Evolutionary conservation across 1,284 basidiomycete species (phyloP).

Genomic region (Sanghuangporus sanghuang): DNA sequence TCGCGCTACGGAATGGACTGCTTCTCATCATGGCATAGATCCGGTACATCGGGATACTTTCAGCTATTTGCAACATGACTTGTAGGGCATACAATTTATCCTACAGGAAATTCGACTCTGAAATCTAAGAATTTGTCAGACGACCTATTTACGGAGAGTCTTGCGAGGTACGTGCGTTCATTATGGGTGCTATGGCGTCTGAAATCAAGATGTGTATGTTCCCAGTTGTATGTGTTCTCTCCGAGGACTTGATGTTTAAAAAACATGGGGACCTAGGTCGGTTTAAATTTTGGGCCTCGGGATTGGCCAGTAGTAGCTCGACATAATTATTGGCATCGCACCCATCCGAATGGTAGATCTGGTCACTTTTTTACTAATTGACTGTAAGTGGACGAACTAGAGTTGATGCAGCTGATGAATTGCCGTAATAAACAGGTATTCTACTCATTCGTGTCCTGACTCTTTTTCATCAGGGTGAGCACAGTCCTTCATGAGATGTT

Average conservation of each 20-base stretch:
- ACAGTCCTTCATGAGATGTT: background rate
- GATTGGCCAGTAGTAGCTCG: background rate
- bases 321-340: background rate
- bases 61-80: background rate
- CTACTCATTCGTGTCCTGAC: slow-evolving; percentile 8
- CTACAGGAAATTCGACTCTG: background rate
- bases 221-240: too few species aligned
- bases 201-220: too few species aligned
- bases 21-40: background rate
- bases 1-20: background rate
- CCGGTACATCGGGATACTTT: background rate
- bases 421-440: background rate
- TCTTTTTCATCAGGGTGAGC: slow-evolving; percentile 1
- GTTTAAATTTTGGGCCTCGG: background rate
- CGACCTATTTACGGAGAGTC: background rate
- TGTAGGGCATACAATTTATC: background rate
- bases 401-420: background rate
- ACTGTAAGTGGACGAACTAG: background rate
- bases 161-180: background rate
- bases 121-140: background rate
- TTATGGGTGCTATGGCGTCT: too few species aligned
- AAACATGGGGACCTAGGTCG: too few species aligned
- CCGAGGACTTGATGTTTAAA: too few species aligned
- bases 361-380: background rate
- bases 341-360: background rate